These are phyloP conservation scores for Nothophoma quercina DNA, from an alignment of 2,329 filamentous ascomycete species.

Conservation along the genomic window DNA sequence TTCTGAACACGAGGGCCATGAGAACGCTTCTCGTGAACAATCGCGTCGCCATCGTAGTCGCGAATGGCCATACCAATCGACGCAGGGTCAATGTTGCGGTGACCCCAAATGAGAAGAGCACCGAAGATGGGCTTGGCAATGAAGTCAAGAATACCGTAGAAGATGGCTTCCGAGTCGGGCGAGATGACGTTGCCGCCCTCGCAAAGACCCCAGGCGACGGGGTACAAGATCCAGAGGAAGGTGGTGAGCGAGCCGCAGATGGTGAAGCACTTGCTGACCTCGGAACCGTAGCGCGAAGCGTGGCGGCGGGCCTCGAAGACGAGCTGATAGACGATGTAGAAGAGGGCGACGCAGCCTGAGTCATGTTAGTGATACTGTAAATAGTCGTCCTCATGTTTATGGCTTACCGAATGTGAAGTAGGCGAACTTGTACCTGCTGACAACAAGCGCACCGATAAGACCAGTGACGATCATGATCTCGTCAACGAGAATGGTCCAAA, in stretches of 20 bases:
- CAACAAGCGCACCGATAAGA: constrained; percentile 70
- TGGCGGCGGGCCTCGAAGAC: constrained; percentile 64
- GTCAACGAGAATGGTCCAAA: constrained; percentile 69
- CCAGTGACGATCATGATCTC: constrained; percentile 73
- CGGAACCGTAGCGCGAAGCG: constrained; percentile 61
- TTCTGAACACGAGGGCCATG: neutral
- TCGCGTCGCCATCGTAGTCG: constrained; percentile 55
- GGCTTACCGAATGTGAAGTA: constrained; percentile 64
- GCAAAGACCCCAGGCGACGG: constrained; percentile 65
- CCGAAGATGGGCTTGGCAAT: constrained; percentile 71
- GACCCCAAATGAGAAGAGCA: constrained; percentile 66
- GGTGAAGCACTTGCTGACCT: constrained; percentile 63
- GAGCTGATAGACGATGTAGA: constrained; percentile 68
- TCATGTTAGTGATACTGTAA: neutral
- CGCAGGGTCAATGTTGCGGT: constrained; percentile 67
- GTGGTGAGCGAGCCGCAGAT: constrained; percentile 66
- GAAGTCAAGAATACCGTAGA: constrained; percentile 73
- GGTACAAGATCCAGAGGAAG: constrained; percentile 70
- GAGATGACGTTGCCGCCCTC: constrained; percentile 72
- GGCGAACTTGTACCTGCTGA: constrained; percentile 71
- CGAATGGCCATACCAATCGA: constrained; percentile 62
- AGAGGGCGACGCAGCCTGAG: constrained; percentile 55
- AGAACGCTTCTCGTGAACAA: constrained; percentile 31
- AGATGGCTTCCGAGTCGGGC: constrained; percentile 71
- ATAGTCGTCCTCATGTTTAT: neutral